phyloP scores from a whole-genome alignment of 2,329 filamentous ascomycete species.

The Coniochaeta hoffmannii region DNA sequence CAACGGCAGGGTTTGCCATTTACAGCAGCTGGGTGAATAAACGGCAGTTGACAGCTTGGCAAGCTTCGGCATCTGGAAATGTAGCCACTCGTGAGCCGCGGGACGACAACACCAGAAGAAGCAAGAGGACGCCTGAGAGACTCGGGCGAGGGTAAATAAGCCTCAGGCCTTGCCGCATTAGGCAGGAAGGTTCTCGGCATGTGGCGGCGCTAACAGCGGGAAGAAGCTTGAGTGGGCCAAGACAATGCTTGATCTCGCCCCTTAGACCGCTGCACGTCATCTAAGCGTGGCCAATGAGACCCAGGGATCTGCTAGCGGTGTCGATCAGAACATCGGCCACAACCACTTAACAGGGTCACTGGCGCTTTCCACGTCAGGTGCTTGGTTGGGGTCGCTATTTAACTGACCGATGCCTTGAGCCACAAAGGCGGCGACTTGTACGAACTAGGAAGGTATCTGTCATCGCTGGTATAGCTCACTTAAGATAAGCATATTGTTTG shows the following conservation, averaged over 20 bases:
- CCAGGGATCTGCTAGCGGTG: neutral
- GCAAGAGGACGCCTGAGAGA: neutral
- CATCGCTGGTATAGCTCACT: neutral
- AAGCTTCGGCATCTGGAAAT: neutral
- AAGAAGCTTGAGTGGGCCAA: conserved; percentile 4
- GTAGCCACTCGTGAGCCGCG: no score
- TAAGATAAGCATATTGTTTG: neutral
- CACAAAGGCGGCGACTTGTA: neutral
- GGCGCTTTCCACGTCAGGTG: no score
- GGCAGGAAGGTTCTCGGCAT: conserved; percentile 1
- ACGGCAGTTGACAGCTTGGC: neutral
- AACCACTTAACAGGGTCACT: no score
- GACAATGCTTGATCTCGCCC: neutral
- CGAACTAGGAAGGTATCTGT: neutral
- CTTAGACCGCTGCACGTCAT: neutral
- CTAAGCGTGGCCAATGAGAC: neutral
- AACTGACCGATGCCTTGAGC: neutral
- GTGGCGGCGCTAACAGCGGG: neutral
- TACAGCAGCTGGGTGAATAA: neutral
- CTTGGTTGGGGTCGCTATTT: no score
- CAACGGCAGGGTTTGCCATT: neutral
- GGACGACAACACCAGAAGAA: no score
- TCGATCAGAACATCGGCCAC: neutral
- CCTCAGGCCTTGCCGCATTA: neutral
- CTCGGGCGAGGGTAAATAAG: neutral